phyloP scores from a whole-genome alignment of 108 stramenopile species.

The Skeletonema tropicum region DNA sequence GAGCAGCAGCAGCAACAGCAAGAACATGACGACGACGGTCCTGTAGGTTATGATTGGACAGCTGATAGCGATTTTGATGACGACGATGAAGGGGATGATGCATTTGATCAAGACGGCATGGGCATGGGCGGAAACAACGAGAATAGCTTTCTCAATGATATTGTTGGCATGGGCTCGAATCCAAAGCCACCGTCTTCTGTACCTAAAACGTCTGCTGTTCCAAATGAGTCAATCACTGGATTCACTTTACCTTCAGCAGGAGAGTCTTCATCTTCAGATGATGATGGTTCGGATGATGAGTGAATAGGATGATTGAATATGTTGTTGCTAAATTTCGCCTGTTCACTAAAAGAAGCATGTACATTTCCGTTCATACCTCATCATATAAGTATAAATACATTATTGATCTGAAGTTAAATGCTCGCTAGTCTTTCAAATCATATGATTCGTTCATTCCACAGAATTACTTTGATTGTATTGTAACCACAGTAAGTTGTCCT shows the following conservation, averaged over 20 bases:
- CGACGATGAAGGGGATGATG: conserved; percentile 6
- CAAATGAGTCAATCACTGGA: conserved; percentile 11
- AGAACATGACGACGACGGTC: not conserved
- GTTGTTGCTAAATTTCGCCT: not conserved
- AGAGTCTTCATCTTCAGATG: conserved; percentile 29
- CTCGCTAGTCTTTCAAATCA: no score
- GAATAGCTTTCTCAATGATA: not conserved
- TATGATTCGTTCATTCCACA: no score
- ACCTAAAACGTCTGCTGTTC: not conserved
- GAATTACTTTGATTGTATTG: no score
- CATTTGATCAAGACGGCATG: not conserved
- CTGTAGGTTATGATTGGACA: not conserved
- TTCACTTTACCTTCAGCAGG: conserved; percentile 33
- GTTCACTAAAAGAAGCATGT: not conserved
- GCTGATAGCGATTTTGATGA: conserved; percentile 4
- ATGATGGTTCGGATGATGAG: conserved; percentile 25
- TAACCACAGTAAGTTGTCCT: no score
- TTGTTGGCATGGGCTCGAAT: not conserved
- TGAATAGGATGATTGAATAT: not conserved
- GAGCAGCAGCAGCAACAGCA: not conserved
- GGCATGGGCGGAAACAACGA: not conserved
- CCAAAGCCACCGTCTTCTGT: not conserved
- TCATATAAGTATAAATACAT: no score
- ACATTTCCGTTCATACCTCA: no score
- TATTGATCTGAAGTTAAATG: no score